phyloP scores from a whole-genome alignment of 176 grass and related monocot genomes.

The Puya raimondii region DNA sequence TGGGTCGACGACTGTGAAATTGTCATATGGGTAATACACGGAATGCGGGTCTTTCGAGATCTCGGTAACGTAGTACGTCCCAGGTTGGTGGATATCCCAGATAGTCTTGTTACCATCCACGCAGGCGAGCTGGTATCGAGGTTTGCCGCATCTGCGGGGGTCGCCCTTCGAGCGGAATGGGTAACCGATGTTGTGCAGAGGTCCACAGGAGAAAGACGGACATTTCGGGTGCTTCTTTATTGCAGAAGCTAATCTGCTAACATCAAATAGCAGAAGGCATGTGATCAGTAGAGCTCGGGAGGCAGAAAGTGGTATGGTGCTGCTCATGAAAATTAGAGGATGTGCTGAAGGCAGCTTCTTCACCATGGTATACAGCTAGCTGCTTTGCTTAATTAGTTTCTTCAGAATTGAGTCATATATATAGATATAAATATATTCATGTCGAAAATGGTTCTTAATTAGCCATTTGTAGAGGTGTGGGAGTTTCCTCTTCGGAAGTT shows the following conservation, averaged over 20 bases:
- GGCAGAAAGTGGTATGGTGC: neutral
- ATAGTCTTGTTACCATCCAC: neutral
- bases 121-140: neutral
- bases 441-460: too few relatives aligned
- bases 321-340: too few relatives aligned
- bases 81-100: neutral
- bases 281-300: neutral
- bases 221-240: neutral
- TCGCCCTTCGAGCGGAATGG: conserved; percentile 4
- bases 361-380: neutral
- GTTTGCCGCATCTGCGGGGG: neutral
- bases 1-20: neutral
- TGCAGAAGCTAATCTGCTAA: neutral
- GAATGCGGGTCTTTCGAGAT: neutral
- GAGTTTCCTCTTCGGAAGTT: too few relatives aligned
- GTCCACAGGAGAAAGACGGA: neutral
- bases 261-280: neutral
- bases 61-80: neutral
- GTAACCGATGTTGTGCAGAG: neutral
- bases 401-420: too few relatives aligned
- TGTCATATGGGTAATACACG: neutral
- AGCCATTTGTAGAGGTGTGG: too few relatives aligned
- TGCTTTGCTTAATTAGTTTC: too few relatives aligned
- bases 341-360: neutral
- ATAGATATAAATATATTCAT: too few relatives aligned